A percentile compares a stretch with the other conserved stretches of the same genome.
Evolutionary conservation across 495 filamentous ascomycete species (phyloP).

Genomic region (Penicillium robsamsonii): DNA sequence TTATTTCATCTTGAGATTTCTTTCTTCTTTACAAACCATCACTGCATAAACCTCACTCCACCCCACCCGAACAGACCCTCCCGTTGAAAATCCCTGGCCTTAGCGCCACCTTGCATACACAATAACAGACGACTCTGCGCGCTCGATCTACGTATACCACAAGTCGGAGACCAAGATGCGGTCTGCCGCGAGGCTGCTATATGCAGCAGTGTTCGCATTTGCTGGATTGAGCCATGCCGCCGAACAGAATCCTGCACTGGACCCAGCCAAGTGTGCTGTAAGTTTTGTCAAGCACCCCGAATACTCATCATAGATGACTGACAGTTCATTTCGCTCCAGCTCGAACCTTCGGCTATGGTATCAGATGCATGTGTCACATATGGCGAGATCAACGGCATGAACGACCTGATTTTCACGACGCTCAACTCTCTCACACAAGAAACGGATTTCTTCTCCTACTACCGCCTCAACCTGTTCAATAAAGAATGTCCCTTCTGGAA

Average conservation of each 20-base stretch:
- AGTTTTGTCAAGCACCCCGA: conserved; percentile 28
- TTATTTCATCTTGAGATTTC: background rate
- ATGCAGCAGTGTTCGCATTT: conserved; percentile 73
- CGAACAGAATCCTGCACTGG: conserved; percentile 36
- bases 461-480: conserved; percentile 93
- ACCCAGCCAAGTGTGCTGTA: conserved; percentile 64
- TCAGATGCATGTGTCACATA: conserved; percentile 95
- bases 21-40: background rate
- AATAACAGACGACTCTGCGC: background rate
- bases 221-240: conserved; percentile 51
- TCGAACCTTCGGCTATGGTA: conserved; percentile 61
- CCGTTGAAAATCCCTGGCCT: conserved; percentile 1
- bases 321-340: conserved; percentile 38
- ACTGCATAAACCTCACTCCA: background rate
- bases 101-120: conserved; percentile 23
- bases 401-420: conserved; percentile 73
- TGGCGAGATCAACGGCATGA: conserved; percentile 79
- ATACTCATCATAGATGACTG: background rate
- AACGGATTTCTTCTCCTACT: conserved; percentile 97
- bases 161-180: conserved; percentile 51
- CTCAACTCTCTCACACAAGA: conserved; percentile 76
- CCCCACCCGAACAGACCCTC: background rate
- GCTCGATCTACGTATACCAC: background rate
- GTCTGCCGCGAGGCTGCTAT: conserved; percentile 66
- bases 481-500: conserved; percentile 95